A percentile compares a stretch with the other conserved stretches of the same genome.
Evolutionary conservation across 2,329 filamentous ascomycete species (phyloP).

Genomic region (Tolypocladium cylindrosporum): DNA sequence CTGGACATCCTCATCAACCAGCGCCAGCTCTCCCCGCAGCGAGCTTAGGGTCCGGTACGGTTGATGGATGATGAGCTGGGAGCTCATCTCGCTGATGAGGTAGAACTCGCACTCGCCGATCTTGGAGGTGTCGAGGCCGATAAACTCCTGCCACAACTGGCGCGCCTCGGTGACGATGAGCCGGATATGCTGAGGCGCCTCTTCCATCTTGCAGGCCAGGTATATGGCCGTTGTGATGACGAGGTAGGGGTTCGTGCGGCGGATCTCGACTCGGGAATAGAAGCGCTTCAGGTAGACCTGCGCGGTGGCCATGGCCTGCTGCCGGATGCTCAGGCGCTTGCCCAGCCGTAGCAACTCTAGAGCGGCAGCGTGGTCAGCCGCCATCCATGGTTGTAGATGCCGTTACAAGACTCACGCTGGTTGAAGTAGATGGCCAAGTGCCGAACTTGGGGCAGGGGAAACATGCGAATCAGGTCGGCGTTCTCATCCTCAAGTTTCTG

Average conservation of each 20-base stretch:
- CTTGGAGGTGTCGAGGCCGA: conserved; percentile 67
- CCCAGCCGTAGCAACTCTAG: conserved; percentile 72
- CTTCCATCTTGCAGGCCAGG: conserved; percentile 95
- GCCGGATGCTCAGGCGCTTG: conserved; percentile 73
- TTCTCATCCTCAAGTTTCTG: conserved; percentile 70
- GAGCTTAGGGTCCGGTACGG: conserved; percentile 75
- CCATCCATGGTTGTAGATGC: not conserved
- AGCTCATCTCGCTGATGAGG: conserved; percentile 83
- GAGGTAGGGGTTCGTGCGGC: conserved; percentile 86
- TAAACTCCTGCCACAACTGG: conserved; percentile 72
- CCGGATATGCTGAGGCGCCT: conserved; percentile 91
- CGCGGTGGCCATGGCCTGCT: conserved; percentile 88
- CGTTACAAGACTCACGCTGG: conserved; percentile 50
- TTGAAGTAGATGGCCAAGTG: conserved; percentile 89
- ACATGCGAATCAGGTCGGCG: conserved; percentile 63
- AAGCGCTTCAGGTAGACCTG: conserved; percentile 93
- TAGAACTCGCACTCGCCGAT: conserved; percentile 92
- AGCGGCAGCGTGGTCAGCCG: not conserved
- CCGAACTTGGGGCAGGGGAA: conserved; percentile 70
- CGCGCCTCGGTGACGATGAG: conserved; percentile 81
- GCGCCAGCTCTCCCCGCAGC: conserved; percentile 56
- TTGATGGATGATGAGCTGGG: conserved; percentile 82
- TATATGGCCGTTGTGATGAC: conserved; percentile 91
- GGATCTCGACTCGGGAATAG: conserved; percentile 83
- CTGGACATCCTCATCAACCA: conserved; percentile 69